Percentiles rank a stretch among this genome's conserved stretches.
Evolutionary conservation across 306 rosid genomes (phyloP).

Genomic region (Sicyos baderoa): DNA sequence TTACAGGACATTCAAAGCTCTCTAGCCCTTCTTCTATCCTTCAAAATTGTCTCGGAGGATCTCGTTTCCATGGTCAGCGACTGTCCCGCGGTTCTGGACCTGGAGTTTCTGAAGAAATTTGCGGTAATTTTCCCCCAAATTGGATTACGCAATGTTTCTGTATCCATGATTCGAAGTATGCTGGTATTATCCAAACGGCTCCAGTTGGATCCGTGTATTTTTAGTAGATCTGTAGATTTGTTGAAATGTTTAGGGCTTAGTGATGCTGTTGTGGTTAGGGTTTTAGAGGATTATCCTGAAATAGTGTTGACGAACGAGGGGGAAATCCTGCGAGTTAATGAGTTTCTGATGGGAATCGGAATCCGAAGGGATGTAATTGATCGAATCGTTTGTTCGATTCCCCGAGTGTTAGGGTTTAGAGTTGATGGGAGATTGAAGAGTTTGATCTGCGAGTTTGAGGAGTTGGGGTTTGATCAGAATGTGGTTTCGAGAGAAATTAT

Average conservation of each 20-base stretch:
- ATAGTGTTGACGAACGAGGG: constrained; percentile 30
- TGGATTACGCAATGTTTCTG: constrained; percentile 26
- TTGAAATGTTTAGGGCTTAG: constrained; percentile 48
- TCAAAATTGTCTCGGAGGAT: constrained; percentile 45
- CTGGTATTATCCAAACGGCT: constrained; percentile 40
- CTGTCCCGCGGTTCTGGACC: constrained; percentile 55
- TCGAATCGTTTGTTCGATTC: constrained; percentile 35
- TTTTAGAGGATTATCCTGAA: constrained; percentile 51
- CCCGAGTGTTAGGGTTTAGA: constrained; percentile 53
- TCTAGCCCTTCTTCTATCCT: constrained; percentile 38
- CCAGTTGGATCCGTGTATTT: constrained; percentile 32
- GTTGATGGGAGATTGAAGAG: constrained; percentile 49
- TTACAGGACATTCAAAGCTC: constrained; percentile 35
- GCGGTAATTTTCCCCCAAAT: constrained; percentile 33
- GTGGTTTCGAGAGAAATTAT: constrained; percentile 41
- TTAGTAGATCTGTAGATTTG: constrained; percentile 21
- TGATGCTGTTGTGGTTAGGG: constrained; percentile 23
- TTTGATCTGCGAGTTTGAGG: constrained; percentile 45
- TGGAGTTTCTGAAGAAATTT: constrained; percentile 40
- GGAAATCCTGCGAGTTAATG: constrained; percentile 29
- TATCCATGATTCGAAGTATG: constrained; percentile 37
- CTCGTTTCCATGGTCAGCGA: constrained; percentile 40
- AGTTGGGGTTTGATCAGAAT: constrained; percentile 42
- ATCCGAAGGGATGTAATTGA: constrained; percentile 36
- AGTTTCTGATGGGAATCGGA: constrained; percentile 40